phyloP scores from a whole-genome alignment of 2,329 filamentous ascomycete genomes.

The Talaromyces sp. region DNA sequence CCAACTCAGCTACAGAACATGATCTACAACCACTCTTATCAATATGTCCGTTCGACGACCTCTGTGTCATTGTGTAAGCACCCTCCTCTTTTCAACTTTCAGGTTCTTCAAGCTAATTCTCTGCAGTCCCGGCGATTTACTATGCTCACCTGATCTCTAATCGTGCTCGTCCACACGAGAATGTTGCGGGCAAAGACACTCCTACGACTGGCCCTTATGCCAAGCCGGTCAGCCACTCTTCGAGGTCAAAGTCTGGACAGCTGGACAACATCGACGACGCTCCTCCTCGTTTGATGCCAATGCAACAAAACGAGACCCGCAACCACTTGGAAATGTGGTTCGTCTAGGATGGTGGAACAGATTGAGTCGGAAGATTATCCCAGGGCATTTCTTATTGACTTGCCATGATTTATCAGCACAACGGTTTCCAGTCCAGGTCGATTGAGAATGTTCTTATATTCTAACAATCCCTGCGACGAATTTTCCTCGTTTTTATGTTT shows the following conservation, averaged over 20 bases:
- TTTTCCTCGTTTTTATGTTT: neutral
- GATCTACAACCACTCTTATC: constrained; percentile 92
- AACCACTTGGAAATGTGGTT: constrained; percentile 13
- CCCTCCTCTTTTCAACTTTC: neutral
- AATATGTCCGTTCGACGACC: constrained; percentile 86
- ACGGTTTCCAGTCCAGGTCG: neutral
- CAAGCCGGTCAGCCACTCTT: constrained; percentile 22
- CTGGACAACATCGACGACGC: neutral
- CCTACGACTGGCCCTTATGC: constrained; percentile 34
- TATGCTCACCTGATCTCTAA: constrained; percentile 87
- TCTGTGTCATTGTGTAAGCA: constrained; percentile 68
- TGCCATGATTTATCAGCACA: neutral
- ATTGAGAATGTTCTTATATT: neutral
- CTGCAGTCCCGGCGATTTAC: constrained; percentile 71
- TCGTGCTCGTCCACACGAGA: constrained; percentile 71
- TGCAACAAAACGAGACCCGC: constrained; percentile 5
- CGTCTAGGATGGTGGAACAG: neutral
- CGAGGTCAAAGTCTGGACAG: neutral
- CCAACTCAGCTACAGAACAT: constrained; percentile 72
- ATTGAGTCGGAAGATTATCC: neutral
- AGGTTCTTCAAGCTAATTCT: constrained; percentile 2
- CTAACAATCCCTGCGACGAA: neutral
- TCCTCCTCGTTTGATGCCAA: constrained; percentile 2
- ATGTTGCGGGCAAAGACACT: constrained; percentile 34
- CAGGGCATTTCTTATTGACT: neutral